Evolutionary conservation across 2,329 filamentous ascomycete species (phyloP).

Genomic region (Aureobasidium zeae): DNA sequence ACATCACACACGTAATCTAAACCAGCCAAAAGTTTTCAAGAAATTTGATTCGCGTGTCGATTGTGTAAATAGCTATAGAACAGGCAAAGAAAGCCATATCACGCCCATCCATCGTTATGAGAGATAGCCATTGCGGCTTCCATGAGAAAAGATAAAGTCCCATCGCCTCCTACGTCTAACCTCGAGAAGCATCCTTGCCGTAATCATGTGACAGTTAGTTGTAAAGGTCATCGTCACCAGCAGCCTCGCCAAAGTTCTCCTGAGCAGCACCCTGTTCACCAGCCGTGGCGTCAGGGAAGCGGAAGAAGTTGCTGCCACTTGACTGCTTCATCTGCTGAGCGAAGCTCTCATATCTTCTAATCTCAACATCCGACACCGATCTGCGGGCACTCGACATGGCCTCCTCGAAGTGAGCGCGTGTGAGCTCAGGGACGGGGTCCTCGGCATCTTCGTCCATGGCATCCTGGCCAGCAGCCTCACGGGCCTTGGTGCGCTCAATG

Average conservation of each 20-base stretch:
- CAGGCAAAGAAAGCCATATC: constrained; percentile 11
- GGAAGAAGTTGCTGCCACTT: constrained; percentile 85
- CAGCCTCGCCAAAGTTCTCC: constrained; percentile 19
- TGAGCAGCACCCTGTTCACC: constrained; percentile 14
- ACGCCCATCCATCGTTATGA: constrained; percentile 11
- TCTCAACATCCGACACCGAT: constrained; percentile 94
- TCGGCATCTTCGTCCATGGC: constrained; percentile 77
- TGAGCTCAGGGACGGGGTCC: constrained; percentile 91
- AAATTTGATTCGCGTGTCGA: constrained; percentile 5
- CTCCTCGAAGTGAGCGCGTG: constrained; percentile 95
- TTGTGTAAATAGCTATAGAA: constrained; percentile 11
- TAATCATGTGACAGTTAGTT: constrained; percentile 49
- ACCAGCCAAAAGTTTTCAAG: constrained; percentile 5
- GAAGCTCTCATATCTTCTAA: constrained; percentile 96
- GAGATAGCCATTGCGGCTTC: constrained; percentile 7
- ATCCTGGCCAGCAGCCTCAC: constrained; percentile 74
- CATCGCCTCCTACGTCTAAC: constrained; percentile 7
- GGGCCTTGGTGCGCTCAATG: constrained; percentile 82
- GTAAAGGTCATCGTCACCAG: constrained; percentile 80
- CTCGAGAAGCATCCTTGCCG: not conserved
- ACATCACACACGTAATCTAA: too few relatives aligned
- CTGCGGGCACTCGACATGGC: constrained; percentile 91
- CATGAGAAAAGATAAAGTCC: constrained; percentile 1
- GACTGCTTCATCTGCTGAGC: constrained; percentile 99
- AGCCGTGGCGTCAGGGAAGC: constrained; percentile 57